phyloP scores from a whole-genome alignment of 2,329 filamentous ascomycete species.

The Trichothecium sympodiale region DNA sequence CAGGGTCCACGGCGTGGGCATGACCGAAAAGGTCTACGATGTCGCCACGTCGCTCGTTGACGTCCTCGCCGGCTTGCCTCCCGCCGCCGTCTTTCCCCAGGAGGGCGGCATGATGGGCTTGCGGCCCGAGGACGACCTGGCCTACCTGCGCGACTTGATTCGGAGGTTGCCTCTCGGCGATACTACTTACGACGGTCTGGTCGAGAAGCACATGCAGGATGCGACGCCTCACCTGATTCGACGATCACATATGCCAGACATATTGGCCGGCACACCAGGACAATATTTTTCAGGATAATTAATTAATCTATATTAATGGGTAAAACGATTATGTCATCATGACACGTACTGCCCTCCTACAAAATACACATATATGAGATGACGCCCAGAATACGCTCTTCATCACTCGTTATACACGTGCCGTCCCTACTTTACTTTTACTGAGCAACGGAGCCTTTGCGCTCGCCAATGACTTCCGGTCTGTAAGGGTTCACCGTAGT shows the following conservation, averaged over 20 bases:
- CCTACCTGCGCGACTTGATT: constrained; percentile 25
- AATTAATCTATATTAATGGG: too few species aligned
- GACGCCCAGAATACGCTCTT: too few species aligned
- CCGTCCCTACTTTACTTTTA: too few species aligned
- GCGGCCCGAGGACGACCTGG: constrained; percentile 23
- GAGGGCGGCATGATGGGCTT: constrained; percentile 12
- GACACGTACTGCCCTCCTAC: too few species aligned
- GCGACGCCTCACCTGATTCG: constrained; percentile 15
- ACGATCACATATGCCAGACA: neutral
- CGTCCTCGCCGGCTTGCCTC: constrained; percentile 29
- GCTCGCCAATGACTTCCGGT: neutral
- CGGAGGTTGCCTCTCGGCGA: constrained; percentile 24
- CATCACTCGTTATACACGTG: too few species aligned
- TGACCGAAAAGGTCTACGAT: constrained; percentile 36
- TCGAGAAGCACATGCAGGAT: constrained; percentile 28
- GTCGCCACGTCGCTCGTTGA: constrained; percentile 32
- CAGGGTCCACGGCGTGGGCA: constrained; percentile 29
- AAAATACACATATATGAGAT: too few species aligned
- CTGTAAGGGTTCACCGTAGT: constrained; percentile 9
- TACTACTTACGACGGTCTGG: constrained; percentile 24
- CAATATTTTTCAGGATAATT: too few species aligned
- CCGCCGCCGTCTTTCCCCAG: constrained; percentile 14
- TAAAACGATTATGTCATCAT: too few species aligned
- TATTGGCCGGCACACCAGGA: neutral
- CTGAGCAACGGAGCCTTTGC: too few species aligned